Conservation (phyloP, 2,329 filamentous ascomycete species). For the Coleophoma eucalyptorum region DNA sequence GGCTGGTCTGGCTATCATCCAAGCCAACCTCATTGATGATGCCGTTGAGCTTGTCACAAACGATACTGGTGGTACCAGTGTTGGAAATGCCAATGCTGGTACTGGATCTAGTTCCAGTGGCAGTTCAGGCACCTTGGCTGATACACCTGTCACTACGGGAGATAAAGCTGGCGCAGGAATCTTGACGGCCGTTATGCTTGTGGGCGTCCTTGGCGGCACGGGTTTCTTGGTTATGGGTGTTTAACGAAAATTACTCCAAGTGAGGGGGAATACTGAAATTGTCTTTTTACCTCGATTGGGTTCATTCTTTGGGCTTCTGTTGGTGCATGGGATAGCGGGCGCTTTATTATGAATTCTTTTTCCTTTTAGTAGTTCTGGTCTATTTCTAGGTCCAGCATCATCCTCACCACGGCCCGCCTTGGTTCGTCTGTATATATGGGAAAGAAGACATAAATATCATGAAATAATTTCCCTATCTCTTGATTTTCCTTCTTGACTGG, state of each 20-base stretch:
- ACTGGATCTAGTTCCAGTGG: neutral
- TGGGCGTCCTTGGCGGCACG: constrained; percentile 7
- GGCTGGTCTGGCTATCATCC: constrained; percentile 49
- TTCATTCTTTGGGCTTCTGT: too few species aligned
- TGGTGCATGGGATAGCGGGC: too few species aligned
- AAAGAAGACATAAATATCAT: too few species aligned
- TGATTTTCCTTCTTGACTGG: too few species aligned
- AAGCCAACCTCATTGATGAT: constrained; percentile 29
- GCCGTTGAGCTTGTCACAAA: constrained; percentile 38
- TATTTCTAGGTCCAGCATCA: too few species aligned
- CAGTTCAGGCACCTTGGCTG: constrained; percentile 20
- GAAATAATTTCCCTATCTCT: too few species aligned
- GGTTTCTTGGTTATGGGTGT: neutral
- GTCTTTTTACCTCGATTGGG: too few species aligned
- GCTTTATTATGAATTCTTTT: too few species aligned
- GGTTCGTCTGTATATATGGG: too few species aligned
- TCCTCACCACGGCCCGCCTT: too few species aligned
- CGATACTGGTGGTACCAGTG: constrained; percentile 50
- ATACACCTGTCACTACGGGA: constrained; percentile 18
- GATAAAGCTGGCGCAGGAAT: constrained; percentile 36
- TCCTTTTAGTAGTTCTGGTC: too few species aligned
- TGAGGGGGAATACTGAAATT: too few species aligned
- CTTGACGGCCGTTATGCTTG: constrained; percentile 28
- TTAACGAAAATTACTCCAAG: neutral
- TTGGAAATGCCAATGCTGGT: constrained; percentile 26